Base-by-base conservation (phyloP, 441 rosid genomes). In the Biscutella auriculata region DNA sequence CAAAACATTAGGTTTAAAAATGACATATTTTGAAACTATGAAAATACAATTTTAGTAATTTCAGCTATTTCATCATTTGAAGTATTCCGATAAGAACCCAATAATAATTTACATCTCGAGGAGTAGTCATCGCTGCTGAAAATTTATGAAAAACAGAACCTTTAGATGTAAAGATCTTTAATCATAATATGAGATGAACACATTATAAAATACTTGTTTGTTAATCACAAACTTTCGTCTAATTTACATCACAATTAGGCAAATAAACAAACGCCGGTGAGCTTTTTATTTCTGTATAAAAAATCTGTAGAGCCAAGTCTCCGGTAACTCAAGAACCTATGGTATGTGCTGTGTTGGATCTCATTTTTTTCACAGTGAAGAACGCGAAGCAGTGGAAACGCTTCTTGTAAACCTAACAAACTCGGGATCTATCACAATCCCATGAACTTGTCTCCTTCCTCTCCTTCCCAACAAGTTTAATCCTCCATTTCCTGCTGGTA, bases 361-460 rank as follows among this genome's bases (percentile, higher is more conserved):
- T 51, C 49, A 44, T n/a, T n/a, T n/a, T n/a, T 29, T 51, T 36
- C 23, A 23, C 42, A 62, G 32, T 14, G 71, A 60, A 45, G 46
- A 60, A 37, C 61, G 70, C 35, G 70, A 66, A 45, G 71, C 34
- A 40, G 43, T 51, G n/a, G 60, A 58, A 10, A 66, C 52, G 52
- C 13, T 64, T 64, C 62, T 64, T 1, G 42, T 11, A 29, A 57
- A 29, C 27, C 58, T 52, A 36, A 62, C 67, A 47, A 40, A 67
- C 40, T 69, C 52, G 9, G 84, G 79, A 52, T 78, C 81, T 34
- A 86, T 72, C 60, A 88, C 88, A 15, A 82, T 65, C 16, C 98
- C 98, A 35, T 67, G 76, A 62, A 65, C 74, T 8, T 80, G 78
- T 42, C 73, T 48, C 25, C 69, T 65, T 36, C 62, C 60, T 53